phyloP scores from a whole-genome alignment of 305 asterid genomes.

The Fraxinus paxiana region DNA sequence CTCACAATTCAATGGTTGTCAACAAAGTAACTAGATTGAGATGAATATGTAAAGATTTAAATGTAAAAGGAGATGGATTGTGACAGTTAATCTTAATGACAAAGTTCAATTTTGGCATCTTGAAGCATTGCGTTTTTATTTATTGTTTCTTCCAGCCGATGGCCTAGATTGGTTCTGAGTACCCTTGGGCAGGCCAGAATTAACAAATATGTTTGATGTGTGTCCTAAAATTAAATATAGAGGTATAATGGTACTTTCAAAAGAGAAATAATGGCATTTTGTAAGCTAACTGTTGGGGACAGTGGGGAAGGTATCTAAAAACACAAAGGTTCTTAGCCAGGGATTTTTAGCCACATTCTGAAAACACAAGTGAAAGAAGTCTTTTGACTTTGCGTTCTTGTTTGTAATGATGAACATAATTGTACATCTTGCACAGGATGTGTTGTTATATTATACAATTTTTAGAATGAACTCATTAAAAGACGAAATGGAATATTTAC shows the following conservation, averaged over 20 bases:
- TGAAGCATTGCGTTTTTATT: constrained; percentile 1
- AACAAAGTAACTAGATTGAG: background rate
- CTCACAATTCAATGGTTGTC: background rate
- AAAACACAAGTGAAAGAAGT: background rate
- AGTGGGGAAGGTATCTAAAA: background rate
- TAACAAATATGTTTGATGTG: background rate
- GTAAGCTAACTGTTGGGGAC: background rate
- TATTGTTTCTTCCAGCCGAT: constrained; percentile 6
- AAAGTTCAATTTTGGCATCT: background rate
- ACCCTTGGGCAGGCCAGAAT: background rate
- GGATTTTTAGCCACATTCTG: background rate
- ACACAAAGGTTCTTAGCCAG: background rate
- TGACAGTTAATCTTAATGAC: background rate
- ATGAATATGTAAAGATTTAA: background rate
- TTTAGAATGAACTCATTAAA: background rate
- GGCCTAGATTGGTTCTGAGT: background rate
- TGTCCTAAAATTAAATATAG: background rate
- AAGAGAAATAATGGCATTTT: background rate
- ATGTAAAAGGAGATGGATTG: background rate
- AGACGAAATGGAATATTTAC: background rate
- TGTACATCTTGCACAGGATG: background rate
- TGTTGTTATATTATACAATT: background rate
- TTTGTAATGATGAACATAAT: background rate
- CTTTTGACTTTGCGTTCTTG: background rate
- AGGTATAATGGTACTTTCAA: background rate